A percentile compares a stretch with the other conserved stretches of the same genome.
Conservation (phyloP, 495 filamentous ascomycete genomes). For the Bombardia bombarda region DNA sequence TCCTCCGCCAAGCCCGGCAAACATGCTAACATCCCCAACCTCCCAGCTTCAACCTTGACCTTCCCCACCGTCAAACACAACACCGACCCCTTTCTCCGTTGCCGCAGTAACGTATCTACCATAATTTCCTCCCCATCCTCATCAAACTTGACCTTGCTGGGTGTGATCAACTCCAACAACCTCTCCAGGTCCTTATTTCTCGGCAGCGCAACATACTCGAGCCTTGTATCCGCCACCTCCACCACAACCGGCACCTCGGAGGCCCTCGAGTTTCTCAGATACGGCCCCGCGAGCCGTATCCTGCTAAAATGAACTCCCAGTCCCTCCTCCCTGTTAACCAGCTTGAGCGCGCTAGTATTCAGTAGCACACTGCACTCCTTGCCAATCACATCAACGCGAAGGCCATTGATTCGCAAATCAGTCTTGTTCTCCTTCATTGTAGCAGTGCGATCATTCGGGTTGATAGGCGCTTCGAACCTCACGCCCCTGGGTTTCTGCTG, state of each 20-base stretch:
- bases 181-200: slow-evolving; percentile 73
- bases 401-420: slow-evolving; percentile 67
- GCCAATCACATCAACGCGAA: slow-evolving; percentile 64
- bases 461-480: slow-evolving; percentile 56
- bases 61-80: slow-evolving; percentile 60
- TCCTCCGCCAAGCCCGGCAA: slow-evolving; percentile 70
- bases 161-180: slow-evolving; percentile 78
- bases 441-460: slow-evolving; percentile 36
- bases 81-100: slow-evolving; percentile 82
- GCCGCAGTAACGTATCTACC: slow-evolving; percentile 83
- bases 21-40: slow-evolving; percentile 50
- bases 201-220: slow-evolving; percentile 68
- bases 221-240: slow-evolving; percentile 53
- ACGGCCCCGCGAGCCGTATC: slow-evolving; percentile 64
- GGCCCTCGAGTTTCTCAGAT: slow-evolving; percentile 38
- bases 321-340: slow-evolving; percentile 62
- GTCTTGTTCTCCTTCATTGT: slow-evolving; percentile 56
- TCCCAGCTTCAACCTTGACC: slow-evolving; percentile 48
- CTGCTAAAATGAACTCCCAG: slow-evolving; percentile 67
- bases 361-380: slow-evolving; percentile 65
- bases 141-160: slow-evolving; percentile 87
- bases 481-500: slow-evolving; percentile 54
- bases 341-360: slow-evolving; percentile 70
- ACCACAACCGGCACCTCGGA: slow-evolving; percentile 42
- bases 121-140: slow-evolving; percentile 84